phyloP scores from a whole-genome alignment of 2,329 filamentous ascomycete genomes.

The Ceratocystis smalleyi region DNA sequence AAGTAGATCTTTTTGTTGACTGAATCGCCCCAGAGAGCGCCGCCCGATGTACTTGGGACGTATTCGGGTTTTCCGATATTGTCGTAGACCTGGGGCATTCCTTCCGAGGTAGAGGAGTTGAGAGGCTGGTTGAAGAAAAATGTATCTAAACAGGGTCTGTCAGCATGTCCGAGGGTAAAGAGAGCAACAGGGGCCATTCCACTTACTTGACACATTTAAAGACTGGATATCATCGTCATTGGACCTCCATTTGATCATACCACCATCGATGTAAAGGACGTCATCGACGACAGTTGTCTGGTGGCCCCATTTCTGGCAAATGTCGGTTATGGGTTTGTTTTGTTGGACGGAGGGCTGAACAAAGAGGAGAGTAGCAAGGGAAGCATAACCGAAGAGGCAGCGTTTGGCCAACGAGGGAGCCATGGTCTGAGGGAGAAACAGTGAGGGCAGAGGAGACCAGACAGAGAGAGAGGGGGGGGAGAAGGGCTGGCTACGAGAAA shows the following conservation, averaged over 20 bases:
- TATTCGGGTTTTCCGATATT: constrained; percentile 44
- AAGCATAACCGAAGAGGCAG: not conserved
- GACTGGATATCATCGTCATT: constrained; percentile 27
- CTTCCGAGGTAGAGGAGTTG: constrained; percentile 26
- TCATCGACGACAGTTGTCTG: constrained; percentile 44
- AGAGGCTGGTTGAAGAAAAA: constrained; percentile 42
- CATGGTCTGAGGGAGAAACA: not conserved
- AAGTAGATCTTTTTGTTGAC: constrained; percentile 49
- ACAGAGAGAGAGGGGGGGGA: not conserved
- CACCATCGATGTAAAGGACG: constrained; percentile 47
- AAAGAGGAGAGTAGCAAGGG: not conserved
- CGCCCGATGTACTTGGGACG: constrained; percentile 34
- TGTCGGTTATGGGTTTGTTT: constrained; percentile 38
- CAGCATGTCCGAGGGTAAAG: not conserved
- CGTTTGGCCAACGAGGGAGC: not conserved
- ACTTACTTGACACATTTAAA: constrained; percentile 42
- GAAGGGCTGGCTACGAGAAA: not conserved
- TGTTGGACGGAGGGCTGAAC: constrained; percentile 22
- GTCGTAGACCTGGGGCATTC: constrained; percentile 37
- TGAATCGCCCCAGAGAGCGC: constrained; percentile 42
- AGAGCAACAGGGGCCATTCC: not conserved
- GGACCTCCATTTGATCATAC: constrained; percentile 39
- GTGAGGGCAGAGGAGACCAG: not conserved
- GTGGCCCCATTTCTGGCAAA: constrained; percentile 40
- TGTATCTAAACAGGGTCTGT: constrained; percentile 15